phyloP scores from a whole-genome alignment of 768 basidiomycete species.

The Hericium coralloides region DNA sequence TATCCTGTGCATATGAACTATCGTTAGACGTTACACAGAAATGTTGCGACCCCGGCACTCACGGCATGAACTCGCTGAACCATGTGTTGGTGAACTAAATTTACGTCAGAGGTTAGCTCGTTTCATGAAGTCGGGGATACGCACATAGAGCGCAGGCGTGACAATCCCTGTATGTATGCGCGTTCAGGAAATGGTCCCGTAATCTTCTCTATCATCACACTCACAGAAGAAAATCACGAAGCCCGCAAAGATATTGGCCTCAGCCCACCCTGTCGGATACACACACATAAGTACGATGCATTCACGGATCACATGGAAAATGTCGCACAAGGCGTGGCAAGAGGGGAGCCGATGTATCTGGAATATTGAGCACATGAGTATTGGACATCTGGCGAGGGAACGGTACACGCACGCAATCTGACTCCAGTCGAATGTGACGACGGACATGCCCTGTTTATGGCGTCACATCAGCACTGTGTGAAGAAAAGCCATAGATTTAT shows the following conservation, averaged over 20 bases:
- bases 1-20: not conserved
- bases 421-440: constrained; percentile 91
- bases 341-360: constrained; percentile 51
- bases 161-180: constrained; percentile 38
- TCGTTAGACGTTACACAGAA: not conserved
- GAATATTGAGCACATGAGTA: too few relatives aligned
- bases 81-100: constrained; percentile 51
- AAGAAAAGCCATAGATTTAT: not conserved
- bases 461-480: not conserved
- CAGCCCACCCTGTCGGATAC: constrained; percentile 88
- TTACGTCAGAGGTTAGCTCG: not conserved
- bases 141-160: constrained; percentile 65
- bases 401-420: constrained; percentile 34
- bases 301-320: too few relatives aligned
- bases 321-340: not conserved
- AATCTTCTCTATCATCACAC: not conserved
- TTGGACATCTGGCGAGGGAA: too few relatives aligned
- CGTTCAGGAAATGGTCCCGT: not conserved
- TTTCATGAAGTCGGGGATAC: not conserved
- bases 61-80: constrained; percentile 15
- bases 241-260: constrained; percentile 78
- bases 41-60: not conserved
- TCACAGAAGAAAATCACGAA: constrained; percentile 81
- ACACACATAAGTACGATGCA: not conserved
- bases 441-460: constrained; percentile 39